Conservation (phyloP, 2,329 filamentous ascomycete genomes). For the Didymella exigua region DNA sequence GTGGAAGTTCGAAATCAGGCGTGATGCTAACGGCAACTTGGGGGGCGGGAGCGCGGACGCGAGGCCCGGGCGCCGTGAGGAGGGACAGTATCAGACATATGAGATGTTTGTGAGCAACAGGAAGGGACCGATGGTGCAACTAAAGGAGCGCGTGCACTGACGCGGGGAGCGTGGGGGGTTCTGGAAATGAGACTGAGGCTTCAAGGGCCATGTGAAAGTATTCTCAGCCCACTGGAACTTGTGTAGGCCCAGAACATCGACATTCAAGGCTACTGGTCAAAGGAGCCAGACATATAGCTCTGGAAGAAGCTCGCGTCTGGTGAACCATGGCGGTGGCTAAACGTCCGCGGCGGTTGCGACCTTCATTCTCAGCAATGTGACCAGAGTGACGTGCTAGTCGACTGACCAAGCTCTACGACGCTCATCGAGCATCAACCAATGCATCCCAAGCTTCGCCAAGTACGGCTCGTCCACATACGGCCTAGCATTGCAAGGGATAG, state of each 20-base stretch:
- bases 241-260: no score
- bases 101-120: conserved; percentile 38
- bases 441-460: conserved; percentile 4
- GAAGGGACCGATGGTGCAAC: conserved; percentile 42
- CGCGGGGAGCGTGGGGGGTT: no score
- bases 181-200: no score
- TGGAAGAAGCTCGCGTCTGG: not conserved
- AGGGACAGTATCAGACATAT: conserved; percentile 35
- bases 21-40: conserved; percentile 26
- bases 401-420: conserved; percentile 18
- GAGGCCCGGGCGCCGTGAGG: conserved; percentile 23
- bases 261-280: not conserved
- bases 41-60: conserved; percentile 27
- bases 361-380: not conserved
- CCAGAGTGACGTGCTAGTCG: not conserved
- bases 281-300: not conserved
- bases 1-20: conserved; percentile 35
- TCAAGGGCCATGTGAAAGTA: not conserved
- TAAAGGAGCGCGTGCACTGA: conserved; percentile 22
- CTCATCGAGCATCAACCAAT: conserved; percentile 17
- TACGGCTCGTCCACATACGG: conserved; percentile 17
- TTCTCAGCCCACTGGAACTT: no score
- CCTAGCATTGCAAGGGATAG: conserved; percentile 12
- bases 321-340: not conserved
- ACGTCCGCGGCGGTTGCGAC: not conserved